A percentile compares a stretch with the other conserved stretches of the same genome.
Evolutionary conservation across 73 alveolate species (phyloP).

Genomic region (Paramecium octaurelia): DNA sequence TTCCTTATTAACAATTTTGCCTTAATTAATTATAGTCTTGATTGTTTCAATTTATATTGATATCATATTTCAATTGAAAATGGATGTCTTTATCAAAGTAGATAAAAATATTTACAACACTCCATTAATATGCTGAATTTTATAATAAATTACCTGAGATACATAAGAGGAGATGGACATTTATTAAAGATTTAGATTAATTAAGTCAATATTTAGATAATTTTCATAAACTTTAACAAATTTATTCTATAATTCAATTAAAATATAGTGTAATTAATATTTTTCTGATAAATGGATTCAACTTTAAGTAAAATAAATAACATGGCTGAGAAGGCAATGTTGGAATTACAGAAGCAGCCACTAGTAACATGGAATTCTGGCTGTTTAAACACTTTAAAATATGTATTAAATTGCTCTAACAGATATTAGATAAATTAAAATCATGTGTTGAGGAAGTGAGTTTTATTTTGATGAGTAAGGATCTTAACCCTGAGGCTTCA

Average conservation of each 20-base stretch:
- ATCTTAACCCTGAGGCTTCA: neutral
- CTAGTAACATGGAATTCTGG: neutral
- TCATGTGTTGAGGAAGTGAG: conserved; percentile 22
- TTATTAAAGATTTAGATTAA: neutral
- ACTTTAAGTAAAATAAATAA: neutral
- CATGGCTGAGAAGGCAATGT: conserved; percentile 7
- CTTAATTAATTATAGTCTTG: neutral
- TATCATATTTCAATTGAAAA: no score
- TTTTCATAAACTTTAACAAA: neutral
- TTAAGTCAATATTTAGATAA: neutral
- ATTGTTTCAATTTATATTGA: no score
- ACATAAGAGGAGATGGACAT: no score
- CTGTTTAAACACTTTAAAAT: neutral
- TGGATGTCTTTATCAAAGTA: neutral
- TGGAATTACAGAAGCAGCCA: neutral
- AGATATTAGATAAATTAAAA: conserved; percentile 20
- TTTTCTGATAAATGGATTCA: conserved; percentile 1
- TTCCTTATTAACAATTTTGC: neutral
- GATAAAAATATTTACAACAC: no score
- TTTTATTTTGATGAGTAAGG: neutral
- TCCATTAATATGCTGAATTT: no score
- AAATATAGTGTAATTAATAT: neutral
- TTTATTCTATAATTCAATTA: neutral
- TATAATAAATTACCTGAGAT: neutral
- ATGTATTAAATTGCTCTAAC: conserved; percentile 15